Percentiles rank a stretch among this genome's conserved stretches.
Evolutionary conservation across 306 rosid species (phyloP).

Genomic region (Glycyrrhiza uralensis): DNA sequence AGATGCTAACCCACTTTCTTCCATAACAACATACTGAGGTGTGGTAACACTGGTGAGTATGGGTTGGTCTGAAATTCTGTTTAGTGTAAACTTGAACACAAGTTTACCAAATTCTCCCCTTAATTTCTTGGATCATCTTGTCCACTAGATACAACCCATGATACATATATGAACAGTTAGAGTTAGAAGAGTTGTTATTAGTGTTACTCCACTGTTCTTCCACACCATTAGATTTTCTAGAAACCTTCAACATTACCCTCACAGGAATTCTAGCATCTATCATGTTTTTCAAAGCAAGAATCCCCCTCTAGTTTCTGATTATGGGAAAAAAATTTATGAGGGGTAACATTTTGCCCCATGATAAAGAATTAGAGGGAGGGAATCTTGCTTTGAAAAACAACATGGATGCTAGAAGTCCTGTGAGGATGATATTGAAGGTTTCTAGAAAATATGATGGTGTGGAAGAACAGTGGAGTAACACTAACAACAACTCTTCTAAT

Average conservation of each 20-base stretch:
- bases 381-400: conserved; percentile 51
- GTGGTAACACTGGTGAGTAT: too few species aligned
- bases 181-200: too few species aligned
- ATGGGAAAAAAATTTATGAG: not conserved
- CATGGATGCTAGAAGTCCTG: conserved; percentile 22
- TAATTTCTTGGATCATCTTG: not conserved
- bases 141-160: conserved; percentile 42
- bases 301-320: conserved; percentile 48
- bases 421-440: conserved; percentile 38
- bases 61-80: conserved; percentile 18
- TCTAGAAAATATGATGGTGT: not conserved
- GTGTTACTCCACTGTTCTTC: not conserved
- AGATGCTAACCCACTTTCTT: not conserved
- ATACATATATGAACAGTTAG: conserved; percentile 16
- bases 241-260: conserved; percentile 34
- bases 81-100: conserved; percentile 34
- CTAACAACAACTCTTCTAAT: too few species aligned
- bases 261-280: conserved; percentile 27
- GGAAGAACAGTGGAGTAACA: not conserved
- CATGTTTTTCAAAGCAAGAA: conserved; percentile 47
- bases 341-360: not conserved
- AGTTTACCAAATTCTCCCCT: conserved; percentile 35
- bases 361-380: conserved; percentile 43
- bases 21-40: not conserved
- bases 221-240: not conserved